A percentile compares a stretch with the other conserved stretches of the same genome.
These are phyloP conservation scores for Lactarius quietus DNA, from an alignment of 768 basidiomycete species.

Conservation along the genomic window DNA sequence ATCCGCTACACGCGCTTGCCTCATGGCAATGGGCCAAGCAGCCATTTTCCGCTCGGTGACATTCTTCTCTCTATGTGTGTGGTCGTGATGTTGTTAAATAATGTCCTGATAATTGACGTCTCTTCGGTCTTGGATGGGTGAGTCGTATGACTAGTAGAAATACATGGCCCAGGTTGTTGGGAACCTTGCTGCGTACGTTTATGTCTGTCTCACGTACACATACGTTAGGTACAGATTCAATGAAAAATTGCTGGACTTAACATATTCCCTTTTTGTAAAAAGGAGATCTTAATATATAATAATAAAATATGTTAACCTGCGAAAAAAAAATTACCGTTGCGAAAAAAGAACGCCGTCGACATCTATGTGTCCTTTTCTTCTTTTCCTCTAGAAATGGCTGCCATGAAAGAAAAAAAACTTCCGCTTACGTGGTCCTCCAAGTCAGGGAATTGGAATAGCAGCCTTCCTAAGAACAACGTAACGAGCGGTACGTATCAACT, in stretches of 20 bases:
- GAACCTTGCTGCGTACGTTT: not conserved
- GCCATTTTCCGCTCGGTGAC: not conserved
- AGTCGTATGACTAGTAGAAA: not conserved
- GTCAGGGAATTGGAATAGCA: conserved; percentile 10
- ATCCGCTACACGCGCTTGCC: not conserved
- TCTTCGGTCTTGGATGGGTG: not conserved
- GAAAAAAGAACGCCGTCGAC: too few relatives aligned
- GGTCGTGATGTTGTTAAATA: not conserved
- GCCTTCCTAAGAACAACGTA: not conserved
- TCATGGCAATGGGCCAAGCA: not conserved
- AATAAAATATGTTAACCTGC: too few relatives aligned
- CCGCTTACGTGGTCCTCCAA: not conserved
- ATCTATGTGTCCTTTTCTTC: too few relatives aligned
- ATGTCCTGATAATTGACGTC: not conserved
- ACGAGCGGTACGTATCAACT: not conserved
- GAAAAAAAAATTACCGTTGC: too few relatives aligned
- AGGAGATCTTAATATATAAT: too few relatives aligned
- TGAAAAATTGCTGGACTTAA: too few relatives aligned
- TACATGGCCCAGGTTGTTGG: not conserved
- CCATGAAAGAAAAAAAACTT: not conserved
- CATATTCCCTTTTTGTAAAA: too few relatives aligned
- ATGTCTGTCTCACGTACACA: not conserved
- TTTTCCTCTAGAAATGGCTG: too few relatives aligned
- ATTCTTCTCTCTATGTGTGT: not conserved
- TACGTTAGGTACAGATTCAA: not conserved